Evolutionary conservation across 2,329 filamentous ascomycete species (phyloP).

Genomic region (Arachnomyces sp.): DNA sequence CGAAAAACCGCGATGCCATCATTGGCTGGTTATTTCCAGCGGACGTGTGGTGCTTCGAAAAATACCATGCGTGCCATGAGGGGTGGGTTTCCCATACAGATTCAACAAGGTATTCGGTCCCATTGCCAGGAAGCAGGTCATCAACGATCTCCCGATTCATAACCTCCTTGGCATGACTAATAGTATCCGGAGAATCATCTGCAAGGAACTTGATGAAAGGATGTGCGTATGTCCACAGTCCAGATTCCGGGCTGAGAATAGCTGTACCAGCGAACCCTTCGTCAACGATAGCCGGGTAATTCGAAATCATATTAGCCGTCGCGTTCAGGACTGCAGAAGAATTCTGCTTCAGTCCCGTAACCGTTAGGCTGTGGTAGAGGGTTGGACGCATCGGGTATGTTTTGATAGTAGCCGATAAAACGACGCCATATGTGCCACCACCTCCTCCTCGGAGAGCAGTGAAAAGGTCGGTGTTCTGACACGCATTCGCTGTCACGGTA

Average conservation of each 20-base stretch:
- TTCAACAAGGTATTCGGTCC: not conserved
- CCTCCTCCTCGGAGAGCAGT: slow-evolving; percentile 58
- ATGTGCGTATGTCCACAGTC: slow-evolving; percentile 2
- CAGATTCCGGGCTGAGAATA: no score
- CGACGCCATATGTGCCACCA: slow-evolving; percentile 52
- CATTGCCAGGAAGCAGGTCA: slow-evolving; percentile 9
- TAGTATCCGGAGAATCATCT: slow-evolving; percentile 6
- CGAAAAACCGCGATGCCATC: slow-evolving; percentile 8
- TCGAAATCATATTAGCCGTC: slow-evolving; percentile 7
- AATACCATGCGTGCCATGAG: no score
- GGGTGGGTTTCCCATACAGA: slow-evolving; percentile 4
- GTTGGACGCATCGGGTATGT: no score
- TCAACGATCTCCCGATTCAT: slow-evolving; percentile 5
- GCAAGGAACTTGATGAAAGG: slow-evolving; percentile 8
- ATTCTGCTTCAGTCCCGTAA: slow-evolving; percentile 1
- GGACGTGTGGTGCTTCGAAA: no score
- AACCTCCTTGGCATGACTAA: slow-evolving; percentile 4
- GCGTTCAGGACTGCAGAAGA: slow-evolving; percentile 6
- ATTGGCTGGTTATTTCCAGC: slow-evolving; percentile 5
- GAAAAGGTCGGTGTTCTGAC: slow-evolving; percentile 50
- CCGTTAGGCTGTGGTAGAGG: no score
- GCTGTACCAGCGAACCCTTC: slow-evolving; percentile 14
- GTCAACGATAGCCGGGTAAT: slow-evolving; percentile 11
- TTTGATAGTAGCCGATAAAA: slow-evolving; percentile 49
- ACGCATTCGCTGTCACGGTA: slow-evolving; percentile 41